Evolutionary conservation across 441 rosid genomes (phyloP), one percentile per base, ranked within the genome.

Genomic region (Biscutella laevigata): DNA sequence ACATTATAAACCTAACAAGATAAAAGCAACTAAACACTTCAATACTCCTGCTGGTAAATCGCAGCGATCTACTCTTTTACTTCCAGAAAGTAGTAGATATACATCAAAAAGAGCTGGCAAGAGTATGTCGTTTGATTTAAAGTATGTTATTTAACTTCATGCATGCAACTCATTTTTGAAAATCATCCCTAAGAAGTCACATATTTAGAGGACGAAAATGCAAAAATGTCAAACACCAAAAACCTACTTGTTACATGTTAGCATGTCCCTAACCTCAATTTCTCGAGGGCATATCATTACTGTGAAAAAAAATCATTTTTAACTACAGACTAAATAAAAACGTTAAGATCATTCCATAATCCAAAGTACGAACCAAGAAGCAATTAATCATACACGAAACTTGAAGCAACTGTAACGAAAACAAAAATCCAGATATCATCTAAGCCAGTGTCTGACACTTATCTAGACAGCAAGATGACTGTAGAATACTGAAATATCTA

Each of bases 281-380:
- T 14, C 6, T 6, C 22, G n/a, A 42, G 45, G 37, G 46, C 13
- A 35, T 3, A 26, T 35, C 27, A 62, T 10, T 28, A n/a, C 10
- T 13, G 25, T 7, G 13, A 16, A 38, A 27, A 36, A 28, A 24
- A 7, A 11, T 26, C 7, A 19, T 5, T 7, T 32, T 40, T 61
- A n/a, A 12, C 28, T 4, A 33, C 2, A 49, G 25, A 40, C n/a
- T 4, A 19, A 26, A 4, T n/a, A n/a, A 6, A 27, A 33, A 35
- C 25, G 22, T 44, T 44, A 3, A 61, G 47, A 53, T 51, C 46
- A 42, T 47, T 63, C 35, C 42, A 37, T 20, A 37, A n/a, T 37
- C 11, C 37, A 36, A 39, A 27, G 33, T 21, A 14, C 0, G n/a
- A 43, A 35, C 24, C 1, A 38, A 47, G 35, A 39, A 63, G 10